Percentiles rank a stretch among this genome's conserved stretches.
Evolutionary conservation across 352 stramenopile genomes (phyloP).

Genomic region (Blastocystis sp.): DNA sequence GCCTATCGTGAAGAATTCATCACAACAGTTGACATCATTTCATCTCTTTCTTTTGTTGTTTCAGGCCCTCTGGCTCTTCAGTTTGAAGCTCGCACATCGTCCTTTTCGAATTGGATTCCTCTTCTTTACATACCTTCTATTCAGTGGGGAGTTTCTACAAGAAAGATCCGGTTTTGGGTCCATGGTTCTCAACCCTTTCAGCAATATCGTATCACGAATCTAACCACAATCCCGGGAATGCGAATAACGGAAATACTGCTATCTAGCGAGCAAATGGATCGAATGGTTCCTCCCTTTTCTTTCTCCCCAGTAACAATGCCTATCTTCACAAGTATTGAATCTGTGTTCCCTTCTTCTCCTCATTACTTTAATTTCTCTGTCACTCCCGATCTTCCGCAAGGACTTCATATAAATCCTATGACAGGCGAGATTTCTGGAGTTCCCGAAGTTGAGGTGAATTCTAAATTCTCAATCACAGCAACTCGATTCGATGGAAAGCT

Average conservation of each 20-base stretch:
- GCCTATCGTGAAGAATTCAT: neutral
- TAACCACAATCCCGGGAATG: neutral
- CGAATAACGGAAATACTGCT: neutral
- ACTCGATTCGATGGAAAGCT: neutral
- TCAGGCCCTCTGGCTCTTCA: neutral
- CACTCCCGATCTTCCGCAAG: neutral
- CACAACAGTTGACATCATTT: neutral
- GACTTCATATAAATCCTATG: neutral
- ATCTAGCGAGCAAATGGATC: neutral
- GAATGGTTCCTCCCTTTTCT: neutral
- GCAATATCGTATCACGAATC: neutral
- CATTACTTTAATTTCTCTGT: neutral
- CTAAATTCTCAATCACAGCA: neutral
- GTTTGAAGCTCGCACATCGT: neutral
- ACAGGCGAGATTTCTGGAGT: constrained; percentile 7
- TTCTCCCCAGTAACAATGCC: neutral
- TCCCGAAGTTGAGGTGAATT: neutral
- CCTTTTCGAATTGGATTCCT: neutral
- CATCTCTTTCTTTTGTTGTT: neutral
- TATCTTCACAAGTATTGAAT: neutral
- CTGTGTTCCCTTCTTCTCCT: neutral
- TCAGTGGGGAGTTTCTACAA: neutral
- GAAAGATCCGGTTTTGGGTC: neutral
- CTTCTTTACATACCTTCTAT: neutral
- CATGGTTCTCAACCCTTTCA: neutral